Evolutionary conservation across 2,329 filamentous ascomycete species (phyloP), one percentile per base, ranked within the genome.

Genomic region (Colletotrichum cordylinicola): DNA sequence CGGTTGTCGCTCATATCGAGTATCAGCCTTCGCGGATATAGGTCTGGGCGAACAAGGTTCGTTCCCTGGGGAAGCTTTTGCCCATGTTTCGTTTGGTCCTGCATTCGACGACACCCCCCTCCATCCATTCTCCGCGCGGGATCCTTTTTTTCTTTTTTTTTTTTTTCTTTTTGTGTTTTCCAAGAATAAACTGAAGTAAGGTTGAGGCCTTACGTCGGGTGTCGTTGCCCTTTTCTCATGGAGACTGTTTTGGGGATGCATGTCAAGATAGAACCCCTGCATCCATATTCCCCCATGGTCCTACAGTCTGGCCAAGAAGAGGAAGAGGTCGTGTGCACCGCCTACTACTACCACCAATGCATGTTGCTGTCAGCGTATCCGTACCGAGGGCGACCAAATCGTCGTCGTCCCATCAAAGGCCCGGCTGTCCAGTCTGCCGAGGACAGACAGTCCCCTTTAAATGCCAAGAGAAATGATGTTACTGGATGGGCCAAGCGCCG

Each of bases 61-160:
- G 39, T 18, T 48, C 39, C 62, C 21, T 8, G 58, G 69, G 70
- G 70, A 69, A 75, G 70, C 60, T 74, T 75, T 75, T 75, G 70
- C 74, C 74, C 70, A 68, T 73, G 70, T 75, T 73, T 75, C 73
- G 73, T 73, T 75, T 75, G 64, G 37, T 52, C 56, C 43, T 48
- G 43, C 43, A 21, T 48, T 48, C 43, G 48, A 33, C 58, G 58
- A 8, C 67, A 8, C 8, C n/a, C 31, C 4, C 56, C 24, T 12
- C 31, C 24, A 15, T 33, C 69, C 27, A 39, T 18, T 18, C 33
- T 24, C 21, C 1, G 35, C 33, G 43, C 61, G 27, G 52, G n/a
- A 16, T 35, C 55, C 43, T 48, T 48, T 43, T 12, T 8, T 5
- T 43, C 15, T 43, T 3, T n/a, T n/a, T 9, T 5, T n/a, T n/a